Percentiles rank a stretch among this genome's conserved stretches.
These are phyloP conservation scores for Irpex rosettiformis DNA, from an alignment of 1,284 basidiomycete species.

Conservation along the genomic window DNA sequence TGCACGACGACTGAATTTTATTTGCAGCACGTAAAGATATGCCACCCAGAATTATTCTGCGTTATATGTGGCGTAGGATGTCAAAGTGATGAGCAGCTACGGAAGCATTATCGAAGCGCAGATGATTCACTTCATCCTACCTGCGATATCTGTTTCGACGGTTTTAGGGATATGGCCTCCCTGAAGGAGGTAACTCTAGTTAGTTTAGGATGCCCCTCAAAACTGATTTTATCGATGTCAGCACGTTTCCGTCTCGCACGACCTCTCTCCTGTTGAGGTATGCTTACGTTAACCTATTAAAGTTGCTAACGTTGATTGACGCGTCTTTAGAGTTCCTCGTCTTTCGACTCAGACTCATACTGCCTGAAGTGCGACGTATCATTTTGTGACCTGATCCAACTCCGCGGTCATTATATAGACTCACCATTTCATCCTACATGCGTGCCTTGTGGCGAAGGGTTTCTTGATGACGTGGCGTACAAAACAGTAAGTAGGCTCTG, in stretches of 20 bases:
- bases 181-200: slow-evolving; percentile 12
- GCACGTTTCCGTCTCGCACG: not conserved
- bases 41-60: slow-evolving; percentile 14
- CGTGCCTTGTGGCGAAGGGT: slow-evolving; percentile 9
- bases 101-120: slow-evolving; percentile 8
- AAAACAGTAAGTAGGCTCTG: slow-evolving; percentile 4
- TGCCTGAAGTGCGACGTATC: slow-evolving; percentile 7
- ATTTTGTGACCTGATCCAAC: slow-evolving; percentile 1
- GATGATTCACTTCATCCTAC: slow-evolving; percentile 12
- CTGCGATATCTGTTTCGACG: slow-evolving; percentile 12
- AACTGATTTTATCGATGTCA: not conserved
- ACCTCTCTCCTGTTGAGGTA: not conserved
- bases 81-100: slow-evolving; percentile 4
- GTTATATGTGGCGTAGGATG: slow-evolving; percentile 12
- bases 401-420: slow-evolving; percentile 10
- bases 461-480: slow-evolving; percentile 11
- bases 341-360: not conserved
- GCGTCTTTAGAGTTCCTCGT: not conserved
- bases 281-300: not conserved
- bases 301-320: not conserved
- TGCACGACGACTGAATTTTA: not conserved
- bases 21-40: slow-evolving; percentile 10
- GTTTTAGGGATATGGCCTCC: slow-evolving; percentile 10
- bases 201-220: not conserved
- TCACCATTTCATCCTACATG: slow-evolving; percentile 16